Evolutionary conservation across 768 basidiomycete genomes (phyloP).

Genomic region (Termitomyces sp.): DNA sequence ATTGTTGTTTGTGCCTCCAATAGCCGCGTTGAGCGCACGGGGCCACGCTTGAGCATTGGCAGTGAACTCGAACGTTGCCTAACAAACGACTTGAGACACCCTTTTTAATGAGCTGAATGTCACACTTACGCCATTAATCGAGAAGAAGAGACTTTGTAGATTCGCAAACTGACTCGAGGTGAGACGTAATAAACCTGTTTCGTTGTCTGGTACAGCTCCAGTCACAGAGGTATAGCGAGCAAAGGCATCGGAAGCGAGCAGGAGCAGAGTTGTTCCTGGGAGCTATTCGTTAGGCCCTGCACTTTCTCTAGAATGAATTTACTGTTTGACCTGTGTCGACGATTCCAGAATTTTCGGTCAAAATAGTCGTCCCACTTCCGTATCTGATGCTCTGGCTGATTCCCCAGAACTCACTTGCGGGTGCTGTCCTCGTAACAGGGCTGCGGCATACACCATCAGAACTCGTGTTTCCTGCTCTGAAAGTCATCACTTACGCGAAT

Average conservation of each 20-base stretch:
- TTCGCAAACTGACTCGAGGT: slow-evolving; percentile 43
- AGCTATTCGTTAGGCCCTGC: background rate
- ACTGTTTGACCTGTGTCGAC: slow-evolving; percentile 45
- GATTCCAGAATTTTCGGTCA: slow-evolving; percentile 46
- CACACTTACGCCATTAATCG: slow-evolving; percentile 40
- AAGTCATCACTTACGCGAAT: slow-evolving; percentile 30
- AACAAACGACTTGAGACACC: background rate
- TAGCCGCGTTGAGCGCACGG: slow-evolving; percentile 24
- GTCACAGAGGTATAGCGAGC: slow-evolving; percentile 37
- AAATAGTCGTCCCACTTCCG: slow-evolving; percentile 36
- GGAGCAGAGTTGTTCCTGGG: slow-evolving; percentile 44
- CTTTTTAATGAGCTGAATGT: background rate
- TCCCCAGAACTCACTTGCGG: slow-evolving; percentile 52
- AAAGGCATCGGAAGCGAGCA: slow-evolving; percentile 43
- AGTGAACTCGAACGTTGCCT: slow-evolving; percentile 33
- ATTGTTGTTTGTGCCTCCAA: slow-evolving; percentile 25
- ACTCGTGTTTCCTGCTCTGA: background rate
- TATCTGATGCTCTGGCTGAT: slow-evolving; percentile 52
- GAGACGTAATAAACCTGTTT: slow-evolving; percentile 46
- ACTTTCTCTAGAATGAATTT: background rate
- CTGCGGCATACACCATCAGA: slow-evolving; percentile 16
- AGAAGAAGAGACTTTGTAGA: slow-evolving; percentile 55
- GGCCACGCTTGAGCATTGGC: slow-evolving; percentile 35
- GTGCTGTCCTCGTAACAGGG: slow-evolving; percentile 41
- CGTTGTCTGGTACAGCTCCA: slow-evolving; percentile 32